Conservation (phyloP, 805 yeast genomes). For the Teunomyces barrocoloradensis region DNA sequence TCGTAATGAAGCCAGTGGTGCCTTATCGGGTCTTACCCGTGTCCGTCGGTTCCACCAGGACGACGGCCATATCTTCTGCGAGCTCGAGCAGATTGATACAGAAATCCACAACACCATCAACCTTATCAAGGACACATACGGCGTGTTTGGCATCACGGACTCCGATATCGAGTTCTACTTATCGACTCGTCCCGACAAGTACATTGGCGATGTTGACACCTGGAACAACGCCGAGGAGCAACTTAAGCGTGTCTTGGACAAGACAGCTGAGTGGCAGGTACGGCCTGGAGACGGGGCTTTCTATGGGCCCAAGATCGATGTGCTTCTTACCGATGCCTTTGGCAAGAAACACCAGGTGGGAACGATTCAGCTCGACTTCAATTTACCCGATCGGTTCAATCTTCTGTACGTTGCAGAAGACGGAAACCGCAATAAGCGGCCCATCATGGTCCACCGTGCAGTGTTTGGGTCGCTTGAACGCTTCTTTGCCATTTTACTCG, state of each 20-base stretch:
- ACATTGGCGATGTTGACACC: slow-evolving; percentile 68
- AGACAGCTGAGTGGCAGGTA: slow-evolving; percentile 59
- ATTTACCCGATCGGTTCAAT: slow-evolving; percentile 81
- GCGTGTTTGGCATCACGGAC: slow-evolving; percentile 55
- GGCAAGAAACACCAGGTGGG: slow-evolving; percentile 91
- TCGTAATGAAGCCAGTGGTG: slow-evolving; percentile 93
- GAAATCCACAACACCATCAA: slow-evolving; percentile 75
- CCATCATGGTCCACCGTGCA: slow-evolving; percentile 96
- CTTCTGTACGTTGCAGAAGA: slow-evolving; percentile 59
- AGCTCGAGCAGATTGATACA: slow-evolving; percentile 64
- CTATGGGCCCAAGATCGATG: slow-evolving; percentile 95
- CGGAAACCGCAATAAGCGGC: slow-evolving; percentile 54
- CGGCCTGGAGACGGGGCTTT: slow-evolving; percentile 96
- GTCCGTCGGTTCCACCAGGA: slow-evolving; percentile 97
- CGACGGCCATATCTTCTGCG: slow-evolving; percentile 95
- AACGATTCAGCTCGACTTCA: slow-evolving; percentile 93
- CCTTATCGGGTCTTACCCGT: slow-evolving; percentile 86
- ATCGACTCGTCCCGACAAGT: slow-evolving; percentile 85
- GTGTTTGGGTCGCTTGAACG: slow-evolving; percentile 93
- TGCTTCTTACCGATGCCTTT: slow-evolving; percentile 73
- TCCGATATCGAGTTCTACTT: slow-evolving; percentile 58
- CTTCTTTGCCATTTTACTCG: slow-evolving; percentile 85
- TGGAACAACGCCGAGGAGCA: slow-evolving; percentile 84
- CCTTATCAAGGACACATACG: slow-evolving; percentile 73
- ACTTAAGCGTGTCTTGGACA: slow-evolving; percentile 57